Conservation (phyloP, 176 grass and related monocot species). For the Oryza meridionalis region DNA sequence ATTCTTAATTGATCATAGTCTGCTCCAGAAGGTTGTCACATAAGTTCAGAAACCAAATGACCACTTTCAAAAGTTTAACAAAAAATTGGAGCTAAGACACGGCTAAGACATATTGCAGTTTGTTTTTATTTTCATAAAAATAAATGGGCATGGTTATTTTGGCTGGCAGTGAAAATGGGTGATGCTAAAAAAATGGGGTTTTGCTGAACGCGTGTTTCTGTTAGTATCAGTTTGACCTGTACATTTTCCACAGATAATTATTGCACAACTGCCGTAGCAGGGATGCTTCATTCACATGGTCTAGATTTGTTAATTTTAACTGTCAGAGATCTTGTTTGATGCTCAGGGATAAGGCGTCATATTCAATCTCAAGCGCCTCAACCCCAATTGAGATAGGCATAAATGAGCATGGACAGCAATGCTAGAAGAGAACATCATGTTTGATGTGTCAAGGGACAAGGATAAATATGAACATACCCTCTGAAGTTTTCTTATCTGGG, state of each 20-base stretch:
- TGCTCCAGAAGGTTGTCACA: neutral
- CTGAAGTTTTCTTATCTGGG: conserved; percentile 84
- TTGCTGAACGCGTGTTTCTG: neutral
- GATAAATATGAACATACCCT: conserved; percentile 54
- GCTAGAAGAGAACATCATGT: neutral
- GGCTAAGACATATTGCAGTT: neutral
- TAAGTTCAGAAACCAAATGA: neutral
- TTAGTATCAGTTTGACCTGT: conserved; percentile 22
- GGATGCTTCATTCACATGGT: conserved; percentile 32
- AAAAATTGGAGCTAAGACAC: neutral
- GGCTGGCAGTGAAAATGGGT: neutral
- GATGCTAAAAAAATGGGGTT: conserved; percentile 12
- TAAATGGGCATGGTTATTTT: neutral
- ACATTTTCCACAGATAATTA: conserved; percentile 26
- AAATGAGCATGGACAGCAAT: conserved; percentile 39
- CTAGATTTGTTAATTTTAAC: conserved; percentile 47
- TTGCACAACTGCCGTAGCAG: conserved; percentile 23
- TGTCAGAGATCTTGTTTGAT: conserved; percentile 13
- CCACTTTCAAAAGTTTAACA: neutral
- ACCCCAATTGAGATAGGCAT: conserved; percentile 13
- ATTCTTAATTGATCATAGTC: neutral
- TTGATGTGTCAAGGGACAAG: conserved; percentile 16
- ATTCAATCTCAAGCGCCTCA: conserved; percentile 22
- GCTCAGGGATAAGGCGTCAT: conserved; percentile 11
- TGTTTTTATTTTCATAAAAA: neutral